A percentile compares a stretch with the other conserved stretches of the same genome.
Conservation (phyloP, 345 rosid genomes). For the Arabidopsis arenosa region DNA sequence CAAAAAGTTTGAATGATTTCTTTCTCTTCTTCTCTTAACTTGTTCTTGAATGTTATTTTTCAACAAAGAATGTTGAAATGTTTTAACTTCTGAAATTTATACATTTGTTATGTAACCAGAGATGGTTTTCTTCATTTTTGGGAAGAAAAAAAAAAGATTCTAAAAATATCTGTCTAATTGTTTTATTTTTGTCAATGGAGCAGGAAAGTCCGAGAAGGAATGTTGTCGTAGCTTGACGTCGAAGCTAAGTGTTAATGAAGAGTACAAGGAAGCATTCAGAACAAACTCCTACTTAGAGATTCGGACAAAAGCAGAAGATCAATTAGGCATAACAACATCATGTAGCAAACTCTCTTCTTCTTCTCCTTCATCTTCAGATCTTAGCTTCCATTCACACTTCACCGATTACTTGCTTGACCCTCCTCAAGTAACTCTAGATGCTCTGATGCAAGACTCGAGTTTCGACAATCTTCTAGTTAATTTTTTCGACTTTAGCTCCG, state of each 20-base stretch:
- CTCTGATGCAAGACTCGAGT: constrained; percentile 47
- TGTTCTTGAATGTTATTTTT: constrained; percentile 6
- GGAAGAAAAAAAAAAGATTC: neutral
- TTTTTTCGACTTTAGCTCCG: constrained; percentile 60
- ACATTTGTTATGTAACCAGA: neutral
- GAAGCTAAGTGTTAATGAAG: constrained; percentile 67
- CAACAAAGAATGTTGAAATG: neutral
- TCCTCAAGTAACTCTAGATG: constrained; percentile 52
- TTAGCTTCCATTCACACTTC: constrained; percentile 49
- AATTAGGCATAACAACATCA: constrained; percentile 37
- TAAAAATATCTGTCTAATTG: neutral
- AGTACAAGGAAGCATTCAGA: constrained; percentile 84
- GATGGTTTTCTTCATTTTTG: neutral
- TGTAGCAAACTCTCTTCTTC: constrained; percentile 47
- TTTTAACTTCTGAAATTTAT: constrained; percentile 1
- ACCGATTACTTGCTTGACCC: constrained; percentile 69
- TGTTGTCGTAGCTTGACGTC: constrained; percentile 44
- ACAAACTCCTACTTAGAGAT: constrained; percentile 78
- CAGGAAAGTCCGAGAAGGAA: constrained; percentile 53
- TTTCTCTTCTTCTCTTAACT: constrained; percentile 24
- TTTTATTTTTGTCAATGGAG: constrained; percentile 33
- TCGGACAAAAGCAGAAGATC: constrained; percentile 63
- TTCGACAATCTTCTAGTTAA: constrained; percentile 54
- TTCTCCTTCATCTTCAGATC: constrained; percentile 48
- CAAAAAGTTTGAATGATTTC: neutral